Evolutionary conservation across 2,329 filamentous ascomycete species (phyloP), one percentile per base, ranked within the genome.

Genomic region (Aureobasidium subglaciale): DNA sequence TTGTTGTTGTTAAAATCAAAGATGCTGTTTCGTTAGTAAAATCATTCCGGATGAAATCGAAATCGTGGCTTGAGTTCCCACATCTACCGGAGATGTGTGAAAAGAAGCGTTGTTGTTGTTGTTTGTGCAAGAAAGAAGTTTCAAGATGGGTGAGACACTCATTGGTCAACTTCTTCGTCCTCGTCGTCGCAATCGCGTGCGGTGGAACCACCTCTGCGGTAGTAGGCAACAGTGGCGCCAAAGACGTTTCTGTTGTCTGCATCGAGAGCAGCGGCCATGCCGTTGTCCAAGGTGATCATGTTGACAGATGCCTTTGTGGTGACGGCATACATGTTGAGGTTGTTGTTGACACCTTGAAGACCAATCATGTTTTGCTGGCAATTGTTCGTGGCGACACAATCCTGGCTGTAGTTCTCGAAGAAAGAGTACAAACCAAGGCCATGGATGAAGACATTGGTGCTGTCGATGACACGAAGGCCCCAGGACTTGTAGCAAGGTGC

Each of bases 381-480:
- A 62, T 75, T 70, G 52, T 78, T 64, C 6, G 63, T 63, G 0
- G 63, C 53, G 3, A 80, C 66, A 62, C 78, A 82, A 13, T 64
- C 64, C 62, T 81, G 77, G 30, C 65, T 65, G 68, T 83, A 83
- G 68, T 80, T 76, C 63, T 78, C 72, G 71, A 83, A 84, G 73
- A 82, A 84, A 49, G 71, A 76, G 69, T 74, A 75, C 77, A 87
- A 68, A 73, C 76, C 76, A 1, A 70, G 67, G 40, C 73, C 72
- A 63, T 76, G 77, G 63, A 72, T 69, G 65, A 75, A 70, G 57
- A 78, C 69, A 61, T 68, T 68, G 25, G 62, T 63, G 49, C 62
- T 66, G 59, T 72, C 67, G 49, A 71, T 63, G 60, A 75, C 62
- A 58, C 73, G 71, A 8, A 74, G 65, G 16, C 71, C 73, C 71